Percentiles rank a stretch among this genome's conserved stretches.
These are phyloP conservation scores for Wickerhamomyces subpelliculosus DNA, from an alignment of 805 yeast species.

Conservation along the genomic window DNA sequence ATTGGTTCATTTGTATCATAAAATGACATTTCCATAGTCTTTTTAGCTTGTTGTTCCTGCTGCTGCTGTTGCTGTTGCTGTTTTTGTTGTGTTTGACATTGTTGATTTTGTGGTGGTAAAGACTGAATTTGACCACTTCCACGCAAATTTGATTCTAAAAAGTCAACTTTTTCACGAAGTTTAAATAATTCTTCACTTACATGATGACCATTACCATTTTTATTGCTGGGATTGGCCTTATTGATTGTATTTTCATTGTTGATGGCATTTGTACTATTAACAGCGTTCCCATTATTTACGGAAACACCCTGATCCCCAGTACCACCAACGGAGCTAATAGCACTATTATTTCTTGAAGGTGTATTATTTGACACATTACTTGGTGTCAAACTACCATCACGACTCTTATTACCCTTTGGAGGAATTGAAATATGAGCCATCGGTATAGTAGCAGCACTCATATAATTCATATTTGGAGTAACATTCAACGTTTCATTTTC, in stretches of 20 bases:
- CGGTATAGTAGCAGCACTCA: constrained; percentile 18
- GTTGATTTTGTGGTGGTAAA: not conserved
- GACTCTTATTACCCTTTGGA: too few species aligned
- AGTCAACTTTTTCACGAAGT: constrained; percentile 1
- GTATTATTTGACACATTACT: too few species aligned
- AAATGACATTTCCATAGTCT: constrained; percentile 26
- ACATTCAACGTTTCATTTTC: constrained; percentile 30
- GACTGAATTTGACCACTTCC: not conserved
- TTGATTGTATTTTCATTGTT: too few species aligned
- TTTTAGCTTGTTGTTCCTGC: too few species aligned
- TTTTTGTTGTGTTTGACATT: not conserved
- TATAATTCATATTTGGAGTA: constrained; percentile 9
- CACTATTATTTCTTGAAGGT: not conserved
- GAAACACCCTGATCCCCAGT: too few species aligned
- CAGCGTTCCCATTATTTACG: too few species aligned
- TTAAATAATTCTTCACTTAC: not conserved
- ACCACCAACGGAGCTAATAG: not conserved
- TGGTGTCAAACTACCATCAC: too few species aligned
- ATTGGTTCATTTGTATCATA: constrained; percentile 24
- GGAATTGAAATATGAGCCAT: constrained; percentile 16
- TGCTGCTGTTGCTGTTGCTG: too few species aligned
- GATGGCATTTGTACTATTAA: too few species aligned
- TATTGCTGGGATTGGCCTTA: not conserved
- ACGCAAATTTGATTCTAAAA: constrained; percentile 3
- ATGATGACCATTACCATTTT: too few species aligned